A percentile compares a stretch with the other conserved stretches of the same genome.
phyloP scores from a whole-genome alignment of 441 rosid genomes.

The Metrosideros polymorpha region DNA sequence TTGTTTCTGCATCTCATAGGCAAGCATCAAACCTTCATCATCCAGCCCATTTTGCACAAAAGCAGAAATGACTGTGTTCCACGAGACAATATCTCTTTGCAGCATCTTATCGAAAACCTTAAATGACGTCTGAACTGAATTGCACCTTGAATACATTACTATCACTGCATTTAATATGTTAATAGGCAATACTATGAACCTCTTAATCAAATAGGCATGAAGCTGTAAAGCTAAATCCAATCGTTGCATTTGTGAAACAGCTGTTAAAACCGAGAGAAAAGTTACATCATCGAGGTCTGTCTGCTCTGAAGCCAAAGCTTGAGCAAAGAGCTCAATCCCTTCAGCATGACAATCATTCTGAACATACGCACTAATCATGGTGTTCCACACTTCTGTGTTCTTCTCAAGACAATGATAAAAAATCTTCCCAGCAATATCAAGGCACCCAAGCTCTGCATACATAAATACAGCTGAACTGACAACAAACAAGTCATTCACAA shows the following conservation, averaged over 20 bases:
- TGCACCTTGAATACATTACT: constrained; percentile 78
- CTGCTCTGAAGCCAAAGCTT: constrained; percentile 32
- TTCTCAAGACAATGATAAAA: constrained; percentile 47
- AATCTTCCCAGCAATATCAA: constrained; percentile 50
- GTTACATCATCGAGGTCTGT: constrained; percentile 57
- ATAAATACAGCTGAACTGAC: constrained; percentile 57
- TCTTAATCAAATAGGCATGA: constrained; percentile 63
- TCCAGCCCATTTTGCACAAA: constrained; percentile 72
- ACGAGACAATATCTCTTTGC: constrained; percentile 65
- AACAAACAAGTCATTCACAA: constrained; percentile 55
- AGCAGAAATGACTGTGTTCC: constrained; percentile 84
- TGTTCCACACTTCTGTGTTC: constrained; percentile 73
- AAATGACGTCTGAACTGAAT: constrained; percentile 46
- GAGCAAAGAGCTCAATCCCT: constrained; percentile 50
- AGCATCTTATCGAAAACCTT: constrained; percentile 53
- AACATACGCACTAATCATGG: constrained; percentile 65
- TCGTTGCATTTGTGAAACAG: constrained; percentile 65
- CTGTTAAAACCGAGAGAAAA: constrained; percentile 44
- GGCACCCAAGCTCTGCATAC: constrained; percentile 57
- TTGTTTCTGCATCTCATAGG: constrained; percentile 78
- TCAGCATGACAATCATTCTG: constrained; percentile 35
- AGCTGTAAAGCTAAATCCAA: constrained; percentile 46
- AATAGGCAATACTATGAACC: constrained; percentile 28
- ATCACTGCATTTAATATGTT: constrained; percentile 51
- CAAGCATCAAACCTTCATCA: constrained; percentile 80